These are phyloP conservation scores for Puya raimondii DNA, from an alignment of 176 grass and related monocot genomes.

Conservation along the genomic window DNA sequence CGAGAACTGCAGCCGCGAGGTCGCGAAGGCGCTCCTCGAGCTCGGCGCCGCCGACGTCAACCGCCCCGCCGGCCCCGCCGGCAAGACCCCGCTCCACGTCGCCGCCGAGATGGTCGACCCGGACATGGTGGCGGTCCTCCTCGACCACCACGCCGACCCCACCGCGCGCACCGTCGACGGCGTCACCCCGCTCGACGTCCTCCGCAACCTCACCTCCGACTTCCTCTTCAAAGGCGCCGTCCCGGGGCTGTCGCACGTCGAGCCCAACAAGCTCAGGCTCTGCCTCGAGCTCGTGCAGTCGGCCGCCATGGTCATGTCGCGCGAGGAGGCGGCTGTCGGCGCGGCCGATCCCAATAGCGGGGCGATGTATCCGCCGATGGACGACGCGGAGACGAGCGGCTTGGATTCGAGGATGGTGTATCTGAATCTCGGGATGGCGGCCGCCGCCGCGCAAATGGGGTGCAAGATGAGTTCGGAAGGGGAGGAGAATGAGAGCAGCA, in stretches of 20 bases:
- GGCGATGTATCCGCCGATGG: conserved; percentile 39
- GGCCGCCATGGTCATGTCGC: conserved; percentile 86
- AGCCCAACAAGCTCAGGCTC: conserved; percentile 94
- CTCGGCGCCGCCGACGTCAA: conserved; percentile 94
- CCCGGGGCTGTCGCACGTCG: conserved; percentile 82
- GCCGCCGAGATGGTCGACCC: conserved; percentile 99
- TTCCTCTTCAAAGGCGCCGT: conserved; percentile 98
- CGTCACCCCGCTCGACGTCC: conserved; percentile 87
- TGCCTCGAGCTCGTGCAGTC: conserved; percentile 98
- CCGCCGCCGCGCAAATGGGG: conserved; percentile 52
- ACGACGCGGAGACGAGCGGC: conserved; percentile 21
- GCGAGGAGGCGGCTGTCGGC: conserved; percentile 51
- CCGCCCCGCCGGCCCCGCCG: conserved; percentile 67
- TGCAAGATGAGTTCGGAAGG: conserved; percentile 51
- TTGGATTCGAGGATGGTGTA: conserved; percentile 97
- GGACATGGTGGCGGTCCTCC: conserved; percentile 96
- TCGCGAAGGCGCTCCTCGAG: conserved; percentile 92
- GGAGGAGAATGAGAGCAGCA: conserved; percentile 34
- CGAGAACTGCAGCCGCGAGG: conserved; percentile 95
- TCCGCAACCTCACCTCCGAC: conserved; percentile 93
- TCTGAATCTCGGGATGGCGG: conserved; percentile 73
- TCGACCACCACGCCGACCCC: conserved; percentile 96
- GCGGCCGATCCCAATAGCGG: neutral
- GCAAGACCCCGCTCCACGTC: conserved; percentile 89
- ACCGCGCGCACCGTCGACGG: conserved; percentile 97